Evolutionary conservation across 1,284 basidiomycete genomes (phyloP), one percentile per base, ranked within the genome.

Genomic region (Heterobasidion occidentale): DNA sequence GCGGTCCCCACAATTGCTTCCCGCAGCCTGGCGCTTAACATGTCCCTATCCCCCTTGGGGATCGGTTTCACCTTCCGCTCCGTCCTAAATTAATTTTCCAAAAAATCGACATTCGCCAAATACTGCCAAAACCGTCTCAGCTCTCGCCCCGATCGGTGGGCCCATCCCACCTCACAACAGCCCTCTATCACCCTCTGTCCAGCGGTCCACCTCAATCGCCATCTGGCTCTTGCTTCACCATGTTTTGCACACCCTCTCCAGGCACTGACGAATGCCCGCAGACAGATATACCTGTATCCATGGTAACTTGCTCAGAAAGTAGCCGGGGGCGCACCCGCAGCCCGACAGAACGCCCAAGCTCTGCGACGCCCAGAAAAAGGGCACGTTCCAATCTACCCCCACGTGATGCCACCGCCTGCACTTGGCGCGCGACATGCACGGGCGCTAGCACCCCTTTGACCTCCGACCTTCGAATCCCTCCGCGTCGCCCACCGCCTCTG

Each of bases 401-500:
- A 51, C 49, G 49, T 51, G 49, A 49, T 17, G 52, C 51, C 35
- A 42, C 9, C 38, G 7, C 56, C 42, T 44, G 20, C 9, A 48
- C 44, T 11, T 54, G 49, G 42, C 54, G 53, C 12, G 49, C 60
- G 47, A 61, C 34, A 44, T 61, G 59, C 15, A 52, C 27, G 20
- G 56, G 60, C 0, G 55, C 38, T 11, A 61, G 52, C 7, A 51
- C 42, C 38, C 45, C 33, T 55, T 20, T 36, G 15, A n/a, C 12
- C 48, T n/a, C 45, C 38, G 27, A 9, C 48, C 34, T 48, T 36
- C n/a, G n/a, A 19, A 6, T 33, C 35, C 46, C 36, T 15, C 38
- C 52, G 15, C 15, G 12, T 20, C 38, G 3, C 11, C 36, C 9
- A 17, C 20, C 42, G 20, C 36, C 33, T 46, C 42, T 36, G 34